phyloP scores from a whole-genome alignment of 2,329 filamentous ascomycete species.

The Neopestalotiopsis sp. region DNA sequence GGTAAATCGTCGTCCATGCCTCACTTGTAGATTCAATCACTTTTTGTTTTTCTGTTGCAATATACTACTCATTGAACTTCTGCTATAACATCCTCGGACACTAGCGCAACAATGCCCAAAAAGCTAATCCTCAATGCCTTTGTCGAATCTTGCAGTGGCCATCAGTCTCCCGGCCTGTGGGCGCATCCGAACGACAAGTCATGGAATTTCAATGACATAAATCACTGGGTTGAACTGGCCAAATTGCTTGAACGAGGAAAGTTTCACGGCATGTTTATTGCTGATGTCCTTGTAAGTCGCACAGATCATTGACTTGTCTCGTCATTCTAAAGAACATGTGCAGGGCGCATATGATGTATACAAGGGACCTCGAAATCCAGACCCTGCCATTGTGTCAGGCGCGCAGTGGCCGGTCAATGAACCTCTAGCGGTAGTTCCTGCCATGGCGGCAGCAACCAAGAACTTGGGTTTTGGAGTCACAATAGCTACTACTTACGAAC shows the following conservation, averaged over 20 bases:
- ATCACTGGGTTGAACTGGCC: slow-evolving; percentile 70
- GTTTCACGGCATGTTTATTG: slow-evolving; percentile 70
- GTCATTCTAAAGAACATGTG: slow-evolving; percentile 58
- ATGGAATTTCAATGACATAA: slow-evolving; percentile 60
- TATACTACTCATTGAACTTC: background rate
- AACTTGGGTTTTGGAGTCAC: slow-evolving; percentile 66
- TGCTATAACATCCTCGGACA: background rate
- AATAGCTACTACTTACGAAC: slow-evolving; percentile 64
- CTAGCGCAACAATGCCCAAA: slow-evolving; percentile 38
- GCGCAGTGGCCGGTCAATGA: slow-evolving; percentile 14
- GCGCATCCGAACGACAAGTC: slow-evolving; percentile 66
- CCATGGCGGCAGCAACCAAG: slow-evolving; percentile 70
- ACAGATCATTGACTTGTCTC: background rate
- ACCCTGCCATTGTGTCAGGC: slow-evolving; percentile 45
- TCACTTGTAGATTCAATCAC: background rate
- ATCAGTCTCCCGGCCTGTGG: slow-evolving; percentile 48
- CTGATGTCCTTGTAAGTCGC: slow-evolving; percentile 64
- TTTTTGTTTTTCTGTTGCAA: background rate
- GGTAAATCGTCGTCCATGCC: background rate
- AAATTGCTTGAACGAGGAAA: slow-evolving; percentile 66
- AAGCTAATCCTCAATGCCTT: slow-evolving; percentile 67
- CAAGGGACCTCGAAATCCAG: slow-evolving; percentile 19
- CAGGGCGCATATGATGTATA: slow-evolving; percentile 32
- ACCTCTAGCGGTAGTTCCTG: slow-evolving; percentile 47
- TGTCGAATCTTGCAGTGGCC: slow-evolving; percentile 67